Evolutionary conservation across 495 filamentous ascomycete species (phyloP), one percentile per base, ranked within the genome.

Genomic region (Geopyxis carbonaria): DNA sequence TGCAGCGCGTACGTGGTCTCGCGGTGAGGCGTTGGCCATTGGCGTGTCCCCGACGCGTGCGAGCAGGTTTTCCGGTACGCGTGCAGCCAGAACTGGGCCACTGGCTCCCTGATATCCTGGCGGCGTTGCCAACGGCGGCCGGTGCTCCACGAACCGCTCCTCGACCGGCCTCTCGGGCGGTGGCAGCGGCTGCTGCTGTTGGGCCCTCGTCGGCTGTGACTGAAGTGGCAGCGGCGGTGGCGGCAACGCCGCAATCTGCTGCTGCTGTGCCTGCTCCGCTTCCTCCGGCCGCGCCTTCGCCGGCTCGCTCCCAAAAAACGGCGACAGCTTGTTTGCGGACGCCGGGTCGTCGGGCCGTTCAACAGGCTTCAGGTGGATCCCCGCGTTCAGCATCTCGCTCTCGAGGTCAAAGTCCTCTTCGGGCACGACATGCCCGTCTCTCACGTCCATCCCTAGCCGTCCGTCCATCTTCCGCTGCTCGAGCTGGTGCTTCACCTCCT

Each of bases 401-500:
- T 38, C 42, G 5, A 45, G 7, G 28, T 45, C 42, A 10, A 45
- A 14, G 16, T 45, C 42, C 10, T 44, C 41, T n/a, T 31, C 27
- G 18, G n/a, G 18, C 5, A 38, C 14, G 14, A 30, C 38, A 14
- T 41, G 16, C 7, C 38, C 34, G 21, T 45, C 28, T 21, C 15
- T 39, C 3, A 32, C 36, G 4, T 45, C 34, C 18, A 39, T n/a
- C 4, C 20, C 18, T 10, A 40, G 5, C 6, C 28, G 16, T n/a
- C 19, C 15, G 8, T 40, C 16, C n/a, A 10, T 8, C 13, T 30
- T 34, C 39, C 51, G 44, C 28, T 49, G 42, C 21, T 47, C 51
- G 5, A 56, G 27, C 22, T 56, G 51, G 28, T 48, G 37, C 8
- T 31, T 51, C 45, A 97, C 64, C 13, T 62, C 61, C 40, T 73